A percentile compares a stretch with the other conserved stretches of the same genome.
These are phyloP conservation scores for Teratosphaeria nubilosa DNA, from an alignment of 2,329 filamentous ascomycete species.

Conservation along the genomic window DNA sequence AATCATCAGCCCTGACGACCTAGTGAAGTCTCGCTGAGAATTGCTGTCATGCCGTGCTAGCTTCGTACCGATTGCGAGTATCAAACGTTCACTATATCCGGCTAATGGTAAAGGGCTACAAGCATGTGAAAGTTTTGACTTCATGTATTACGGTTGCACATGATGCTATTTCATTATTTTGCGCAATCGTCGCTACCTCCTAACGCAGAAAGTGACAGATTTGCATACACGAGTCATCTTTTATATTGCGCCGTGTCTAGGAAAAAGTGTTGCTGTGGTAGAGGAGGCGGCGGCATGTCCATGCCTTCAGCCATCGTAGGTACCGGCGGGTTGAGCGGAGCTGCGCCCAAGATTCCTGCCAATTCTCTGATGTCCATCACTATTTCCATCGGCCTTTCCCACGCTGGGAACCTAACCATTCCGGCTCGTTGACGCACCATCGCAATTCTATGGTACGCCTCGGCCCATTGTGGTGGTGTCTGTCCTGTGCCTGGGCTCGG, in stretches of 20 bases:
- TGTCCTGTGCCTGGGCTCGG: constrained; percentile 3
- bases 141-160: not conserved
- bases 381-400: constrained; percentile 31
- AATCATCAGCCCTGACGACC: no score
- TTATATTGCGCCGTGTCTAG: not conserved
- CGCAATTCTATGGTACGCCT: constrained; percentile 26
- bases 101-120: not conserved
- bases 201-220: not conserved
- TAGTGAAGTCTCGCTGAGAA: no score
- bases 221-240: not conserved
- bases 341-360: constrained; percentile 10
- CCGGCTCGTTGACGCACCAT: constrained; percentile 30
- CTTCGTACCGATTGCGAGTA: not conserved
- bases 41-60: not conserved
- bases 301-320: not conserved
- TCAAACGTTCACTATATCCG: not conserved
- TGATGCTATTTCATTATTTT: not conserved
- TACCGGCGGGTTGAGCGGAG: not conserved
- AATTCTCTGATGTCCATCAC: constrained; percentile 34
- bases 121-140: not conserved
- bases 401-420: constrained; percentile 26
- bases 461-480: constrained; percentile 28
- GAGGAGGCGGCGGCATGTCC: not conserved
- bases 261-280: not conserved
- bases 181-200: not conserved